Conservation (phyloP, 2,329 filamentous ascomycete species). For the Aspergillus sp. region DNA sequence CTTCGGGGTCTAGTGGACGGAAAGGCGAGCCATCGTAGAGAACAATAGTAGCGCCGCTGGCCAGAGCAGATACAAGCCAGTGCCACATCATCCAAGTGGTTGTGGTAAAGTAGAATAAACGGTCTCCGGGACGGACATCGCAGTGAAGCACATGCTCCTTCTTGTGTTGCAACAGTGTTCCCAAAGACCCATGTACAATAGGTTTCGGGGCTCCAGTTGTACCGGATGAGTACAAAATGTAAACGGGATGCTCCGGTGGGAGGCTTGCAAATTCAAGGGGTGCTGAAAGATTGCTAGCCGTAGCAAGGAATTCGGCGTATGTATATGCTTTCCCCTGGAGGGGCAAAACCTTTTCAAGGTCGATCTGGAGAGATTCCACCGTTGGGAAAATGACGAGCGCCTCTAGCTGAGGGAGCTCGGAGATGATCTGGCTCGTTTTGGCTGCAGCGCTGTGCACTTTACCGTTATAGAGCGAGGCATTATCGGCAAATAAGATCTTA, state of each 20-base stretch:
- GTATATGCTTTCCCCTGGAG: conserved; percentile 38
- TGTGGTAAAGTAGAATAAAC: conserved; percentile 91
- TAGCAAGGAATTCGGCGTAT: conserved; percentile 49
- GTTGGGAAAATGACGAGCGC: conserved; percentile 74
- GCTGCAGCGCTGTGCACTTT: conserved; percentile 77
- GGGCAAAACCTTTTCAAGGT: conserved; percentile 34
- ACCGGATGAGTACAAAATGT: conserved; percentile 90
- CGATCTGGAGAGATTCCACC: conserved; percentile 45
- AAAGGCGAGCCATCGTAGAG: conserved; percentile 95
- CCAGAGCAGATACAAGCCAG: conserved; percentile 85
- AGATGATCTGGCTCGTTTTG: conserved; percentile 77
- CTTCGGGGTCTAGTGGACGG: conserved; percentile 59
- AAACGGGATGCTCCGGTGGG: conserved; percentile 81
- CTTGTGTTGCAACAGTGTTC: conserved; percentile 92
- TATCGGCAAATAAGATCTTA: conserved; percentile 79
- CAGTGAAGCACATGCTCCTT: conserved; percentile 91
- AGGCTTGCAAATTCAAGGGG: conserved; percentile 71
- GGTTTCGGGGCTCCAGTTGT: conserved; percentile 88
- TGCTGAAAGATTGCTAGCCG: conserved; percentile 37
- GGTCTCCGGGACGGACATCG: conserved; percentile 69
- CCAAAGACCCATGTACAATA: conserved; percentile 87
- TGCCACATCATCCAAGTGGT: conserved; percentile 99
- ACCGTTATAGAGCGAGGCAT: conserved; percentile 86
- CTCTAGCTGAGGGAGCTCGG: conserved; percentile 65
- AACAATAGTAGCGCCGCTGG: conserved; percentile 77